Percentiles rank a stretch among this genome's conserved stretches.
Evolutionary conservation across 768 basidiomycete genomes (phyloP).

Genomic region (Phlegmacium glaucopus): DNA sequence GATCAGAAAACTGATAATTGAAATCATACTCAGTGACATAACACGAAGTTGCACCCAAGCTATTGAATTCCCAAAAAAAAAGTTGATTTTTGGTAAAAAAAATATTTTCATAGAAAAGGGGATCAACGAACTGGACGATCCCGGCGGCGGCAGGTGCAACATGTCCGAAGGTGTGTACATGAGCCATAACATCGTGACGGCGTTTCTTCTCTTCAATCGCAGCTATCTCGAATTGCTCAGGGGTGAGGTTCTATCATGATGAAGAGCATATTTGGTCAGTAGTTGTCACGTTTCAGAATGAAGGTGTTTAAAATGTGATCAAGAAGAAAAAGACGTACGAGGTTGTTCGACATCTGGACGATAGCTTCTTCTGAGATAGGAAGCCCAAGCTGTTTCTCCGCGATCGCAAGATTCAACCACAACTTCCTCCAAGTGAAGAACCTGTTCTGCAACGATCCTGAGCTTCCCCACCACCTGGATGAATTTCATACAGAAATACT

Average conservation of each 20-base stretch:
- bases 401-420: conserved; percentile 95
- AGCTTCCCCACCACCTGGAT: neutral
- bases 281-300: neutral
- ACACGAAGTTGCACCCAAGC: conserved; percentile 95
- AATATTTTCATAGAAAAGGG: too few species aligned
- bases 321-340: conserved; percentile 52
- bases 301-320: neutral
- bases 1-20: neutral
- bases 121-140: conserved; percentile 76
- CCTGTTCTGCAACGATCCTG: conserved; percentile 59
- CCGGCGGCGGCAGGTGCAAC: conserved; percentile 94
- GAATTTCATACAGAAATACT: conserved; percentile 22
- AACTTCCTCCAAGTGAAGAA: conserved; percentile 94
- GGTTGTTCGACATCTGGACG: conserved; percentile 89
- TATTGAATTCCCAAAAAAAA: conserved; percentile 23
- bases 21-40: conserved; percentile 91
- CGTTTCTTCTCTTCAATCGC: conserved; percentile 96
- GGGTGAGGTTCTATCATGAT: conserved; percentile 67
- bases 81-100: conserved; percentile 4
- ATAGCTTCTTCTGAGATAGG: conserved; percentile 89
- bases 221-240: conserved; percentile 87
- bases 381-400: conserved; percentile 93
- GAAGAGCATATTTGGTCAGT: neutral
- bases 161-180: conserved; percentile 94
- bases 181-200: conserved; percentile 99